These are phyloP conservation scores for Paracoccidioides lutzii DNA, from an alignment of 2,329 filamentous ascomycete species.

Conservation along the genomic window DNA sequence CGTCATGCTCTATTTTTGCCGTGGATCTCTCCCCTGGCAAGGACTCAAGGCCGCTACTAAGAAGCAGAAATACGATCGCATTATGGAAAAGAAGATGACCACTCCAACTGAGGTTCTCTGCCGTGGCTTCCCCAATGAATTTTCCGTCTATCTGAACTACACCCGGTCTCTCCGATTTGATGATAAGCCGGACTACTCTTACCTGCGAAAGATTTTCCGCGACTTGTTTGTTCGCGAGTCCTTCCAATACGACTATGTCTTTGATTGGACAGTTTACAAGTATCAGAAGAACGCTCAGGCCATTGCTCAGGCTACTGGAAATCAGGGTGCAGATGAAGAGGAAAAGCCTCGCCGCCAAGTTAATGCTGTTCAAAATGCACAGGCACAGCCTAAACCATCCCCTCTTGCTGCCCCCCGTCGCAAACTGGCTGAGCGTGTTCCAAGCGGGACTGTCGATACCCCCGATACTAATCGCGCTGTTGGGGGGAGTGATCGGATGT, in stretches of 20 bases:
- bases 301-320: conserved; percentile 68
- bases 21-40: conserved; percentile 97
- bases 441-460: conserved; percentile 46
- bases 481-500: conserved; percentile 85
- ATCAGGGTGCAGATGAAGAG: conserved; percentile 56
- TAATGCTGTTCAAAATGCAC: conserved; percentile 44
- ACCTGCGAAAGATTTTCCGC: conserved; percentile 99
- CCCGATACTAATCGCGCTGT: conserved; percentile 62
- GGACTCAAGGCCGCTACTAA: conserved; percentile 96
- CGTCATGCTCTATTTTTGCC: conserved; percentile 99
- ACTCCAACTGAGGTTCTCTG: conserved; percentile 96
- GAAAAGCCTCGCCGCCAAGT: conserved; percentile 57
- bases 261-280: conserved; percentile 99
- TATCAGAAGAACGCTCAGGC: conserved; percentile 99
- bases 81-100: conserved; percentile 99
- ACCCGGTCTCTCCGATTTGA: conserved; percentile 96
- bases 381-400: conserved; percentile 54
- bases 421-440: conserved; percentile 65
- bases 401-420: conserved; percentile 64
- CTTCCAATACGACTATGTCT: conserved; percentile 99
- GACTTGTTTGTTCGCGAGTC: conserved; percentile 97
- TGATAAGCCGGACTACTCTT: conserved; percentile 99
- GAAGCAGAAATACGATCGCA: conserved; percentile 99
- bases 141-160: conserved; percentile 99
- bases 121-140: conserved; percentile 98